These are phyloP conservation scores for Pistacia integerrima DNA, from an alignment of 345 rosid genomes.

Conservation along the genomic window DNA sequence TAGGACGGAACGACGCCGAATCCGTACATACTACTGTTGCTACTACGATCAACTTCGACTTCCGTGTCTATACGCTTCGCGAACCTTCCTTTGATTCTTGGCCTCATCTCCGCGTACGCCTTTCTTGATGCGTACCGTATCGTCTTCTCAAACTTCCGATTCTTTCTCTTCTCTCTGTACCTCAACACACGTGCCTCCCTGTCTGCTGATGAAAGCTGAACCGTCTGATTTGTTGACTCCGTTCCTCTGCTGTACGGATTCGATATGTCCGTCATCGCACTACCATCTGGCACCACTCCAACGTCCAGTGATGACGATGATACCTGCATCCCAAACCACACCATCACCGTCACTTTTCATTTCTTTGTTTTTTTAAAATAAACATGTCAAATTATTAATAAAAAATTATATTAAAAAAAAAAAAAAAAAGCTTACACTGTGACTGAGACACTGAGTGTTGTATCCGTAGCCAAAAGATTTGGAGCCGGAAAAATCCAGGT, in stretches of 20 bases:
- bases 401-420: not conserved
- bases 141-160: constrained; percentile 93
- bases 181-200: constrained; percentile 92
- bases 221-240: constrained; percentile 51
- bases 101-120: constrained; percentile 93
- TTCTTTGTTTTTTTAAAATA: not conserved
- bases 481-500: constrained; percentile 57
- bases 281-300: constrained; percentile 91
- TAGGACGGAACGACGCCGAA: constrained; percentile 86
- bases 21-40: constrained; percentile 38
- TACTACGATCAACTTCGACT: constrained; percentile 39
- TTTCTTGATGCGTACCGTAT: constrained; percentile 89
- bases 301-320: constrained; percentile 90
- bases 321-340: constrained; percentile 41
- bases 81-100: constrained; percentile 89
- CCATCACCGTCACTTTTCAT: not conserved
- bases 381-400: not conserved
- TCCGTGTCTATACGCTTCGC: constrained; percentile 64
- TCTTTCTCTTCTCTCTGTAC: constrained; percentile 99
- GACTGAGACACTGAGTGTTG: constrained; percentile 50
- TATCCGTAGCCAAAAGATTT: constrained; percentile 50
- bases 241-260: constrained; percentile 47
- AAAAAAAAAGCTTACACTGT: constrained; percentile 56
- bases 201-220: constrained; percentile 71
- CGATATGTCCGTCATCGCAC: constrained; percentile 61